Base-by-base conservation (phyloP, 2,329 filamentous ascomycete species). In the Colletotrichum destructivum region DNA sequence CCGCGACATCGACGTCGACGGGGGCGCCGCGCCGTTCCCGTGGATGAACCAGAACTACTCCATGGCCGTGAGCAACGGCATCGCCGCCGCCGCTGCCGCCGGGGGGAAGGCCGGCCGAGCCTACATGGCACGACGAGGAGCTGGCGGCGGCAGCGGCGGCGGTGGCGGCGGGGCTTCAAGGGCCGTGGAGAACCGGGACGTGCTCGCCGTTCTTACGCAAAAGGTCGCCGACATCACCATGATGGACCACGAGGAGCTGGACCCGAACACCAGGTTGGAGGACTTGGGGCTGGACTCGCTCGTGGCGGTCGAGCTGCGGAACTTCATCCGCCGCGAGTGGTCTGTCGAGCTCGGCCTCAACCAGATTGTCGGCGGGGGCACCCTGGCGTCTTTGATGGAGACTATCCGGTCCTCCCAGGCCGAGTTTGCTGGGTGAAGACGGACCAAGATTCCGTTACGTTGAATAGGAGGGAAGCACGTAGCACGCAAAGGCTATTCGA, bases 11-110 rank as follows among this genome's bases (percentile, higher is more conserved):
- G 23, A 23, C 23, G 23, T 23, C 23, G 23, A 31, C 26, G 26
- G 26, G 4, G 23, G 35, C 16, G 26, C 13, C 18, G 47, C 40
- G 42, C n/a, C 18, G 35, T 54, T 64, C 31, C 61, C 49, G 21
- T 64, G 61, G 61, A 62, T 62, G 59, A 47, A 62, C 42, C 59
- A 51, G 18, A 55, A 64, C 3, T 64, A 64, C 49, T 64, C 51
- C 15, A 52, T 54, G 31, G 47, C 61, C 21, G 49, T 64, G 13
- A 13, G 47, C 61, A 64, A 64, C 7, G 51, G 47, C 35, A 55
- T 42, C 47, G 47, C 38, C 8, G 11, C 31, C 31, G 31, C 31
- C 26, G 5, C 26, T 5, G 26, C 26, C 26, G 26, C 26, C 26
- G 26, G 5, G 5, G 26, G 4, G 26, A 26, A 26, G 26, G 6